phyloP scores from a whole-genome alignment of 2,329 filamentous ascomycete genomes.

The Zasmidium citrigriseum region DNA sequence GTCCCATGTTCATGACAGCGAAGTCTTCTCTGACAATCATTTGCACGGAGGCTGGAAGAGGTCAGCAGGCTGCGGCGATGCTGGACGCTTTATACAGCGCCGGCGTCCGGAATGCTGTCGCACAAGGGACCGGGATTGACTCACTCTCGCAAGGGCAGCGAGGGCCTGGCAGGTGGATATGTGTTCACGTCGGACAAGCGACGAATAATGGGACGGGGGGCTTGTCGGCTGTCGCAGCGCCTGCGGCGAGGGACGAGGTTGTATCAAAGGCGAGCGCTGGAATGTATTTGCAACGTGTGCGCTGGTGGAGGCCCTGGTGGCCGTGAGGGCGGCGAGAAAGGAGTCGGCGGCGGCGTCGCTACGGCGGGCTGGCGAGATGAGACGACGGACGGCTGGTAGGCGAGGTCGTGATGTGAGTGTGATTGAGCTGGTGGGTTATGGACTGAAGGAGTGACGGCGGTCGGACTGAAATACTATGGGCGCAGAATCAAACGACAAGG shows the following conservation, averaged over 20 bases:
- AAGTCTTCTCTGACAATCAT: slow-evolving; percentile 47
- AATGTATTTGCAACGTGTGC: slow-evolving; percentile 24
- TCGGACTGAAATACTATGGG: slow-evolving; percentile 1
- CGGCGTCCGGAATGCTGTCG: slow-evolving; percentile 13
- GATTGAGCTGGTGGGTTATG: background rate
- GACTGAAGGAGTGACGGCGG: slow-evolving; percentile 9
- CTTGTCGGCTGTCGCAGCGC: background rate
- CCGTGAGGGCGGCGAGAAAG: background rate
- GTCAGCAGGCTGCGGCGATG: slow-evolving; percentile 14
- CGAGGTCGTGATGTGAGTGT: background rate
- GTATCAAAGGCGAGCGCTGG: slow-evolving; percentile 19
- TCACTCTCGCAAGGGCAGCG: slow-evolving; percentile 27
- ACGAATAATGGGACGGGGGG: slow-evolving; percentile 13
- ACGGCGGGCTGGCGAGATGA: background rate
- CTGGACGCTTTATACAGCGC: slow-evolving; percentile 17
- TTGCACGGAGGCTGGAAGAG: slow-evolving; percentile 12
- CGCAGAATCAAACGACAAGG: slow-evolving; percentile 8
- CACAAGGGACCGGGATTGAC: slow-evolving; percentile 22
- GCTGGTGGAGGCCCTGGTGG: slow-evolving; percentile 8
- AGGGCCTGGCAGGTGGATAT: slow-evolving; percentile 21
- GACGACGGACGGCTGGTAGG: background rate
- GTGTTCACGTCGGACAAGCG: slow-evolving; percentile 19
- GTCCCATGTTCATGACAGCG: slow-evolving; percentile 47
- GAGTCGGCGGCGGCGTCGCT: background rate
- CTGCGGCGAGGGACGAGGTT: slow-evolving; percentile 1